A percentile compares a stretch with the other conserved stretches of the same genome.
Evolutionary conservation across 208 protist species (phyloP).

Genomic region (Spongospora subterranea): DNA sequence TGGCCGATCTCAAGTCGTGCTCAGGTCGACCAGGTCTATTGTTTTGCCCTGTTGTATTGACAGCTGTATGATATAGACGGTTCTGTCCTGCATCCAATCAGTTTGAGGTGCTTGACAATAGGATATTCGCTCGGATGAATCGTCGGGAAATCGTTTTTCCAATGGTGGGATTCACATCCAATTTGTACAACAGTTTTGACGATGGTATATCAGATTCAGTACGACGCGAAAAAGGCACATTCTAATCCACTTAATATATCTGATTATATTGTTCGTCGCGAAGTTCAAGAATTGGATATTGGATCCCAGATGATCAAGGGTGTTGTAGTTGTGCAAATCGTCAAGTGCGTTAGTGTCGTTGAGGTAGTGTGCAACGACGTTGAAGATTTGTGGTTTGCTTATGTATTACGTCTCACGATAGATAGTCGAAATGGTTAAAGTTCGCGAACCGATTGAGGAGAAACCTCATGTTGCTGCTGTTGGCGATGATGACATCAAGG

Average conservation of each 20-base stretch:
- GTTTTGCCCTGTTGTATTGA: not conserved
- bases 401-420: not conserved
- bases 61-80: not conserved
- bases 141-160: not conserved
- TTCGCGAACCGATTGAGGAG: not conserved
- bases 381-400: not conserved
- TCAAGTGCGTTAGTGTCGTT: not conserved
- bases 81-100: not conserved
- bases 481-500: constrained; percentile 12
- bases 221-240: not conserved
- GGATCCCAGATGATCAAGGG: not conserved
- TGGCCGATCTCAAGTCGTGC: not conserved
- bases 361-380: not conserved
- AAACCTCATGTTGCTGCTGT: not conserved
- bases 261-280: not conserved
- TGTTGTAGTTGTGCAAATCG: constrained; percentile 7
- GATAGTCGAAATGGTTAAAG: constrained; percentile 31
- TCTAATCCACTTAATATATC: not conserved
- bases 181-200: no score
- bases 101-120: not conserved
- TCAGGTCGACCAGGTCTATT: not conserved
- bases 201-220: not conserved
- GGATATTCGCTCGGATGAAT: not conserved
- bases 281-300: not conserved
- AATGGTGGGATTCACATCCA: not conserved